Base-by-base conservation (phyloP, 2,329 filamentous ascomycete genomes). In the Xylogone sp. region DNA sequence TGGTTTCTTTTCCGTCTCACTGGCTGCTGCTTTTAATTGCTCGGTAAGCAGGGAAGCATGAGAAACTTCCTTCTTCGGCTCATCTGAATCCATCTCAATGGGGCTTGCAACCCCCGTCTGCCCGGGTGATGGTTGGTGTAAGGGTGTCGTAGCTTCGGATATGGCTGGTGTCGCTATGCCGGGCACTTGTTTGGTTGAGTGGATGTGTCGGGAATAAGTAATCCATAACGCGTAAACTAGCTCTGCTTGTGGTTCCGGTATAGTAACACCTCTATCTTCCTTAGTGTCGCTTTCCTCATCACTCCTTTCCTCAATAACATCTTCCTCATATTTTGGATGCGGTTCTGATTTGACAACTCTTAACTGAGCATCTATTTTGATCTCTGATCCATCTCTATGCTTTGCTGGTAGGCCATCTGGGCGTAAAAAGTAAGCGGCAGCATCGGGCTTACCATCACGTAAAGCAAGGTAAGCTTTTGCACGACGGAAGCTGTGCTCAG, bases 351-450 rank as follows among this genome's bases (percentile, higher is more conserved):
- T 90, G 16, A 97, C 92, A 21, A 99, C 91, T 29, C 94, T 84
- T 87, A 99, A 90, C 70, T 99, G 94, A 24, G 97, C 85, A 66
- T 99, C 94, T 31, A 99, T 89, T 69, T 90, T 93, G 56, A 99
- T 86, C 55, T 94, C 89, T 0, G 88, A 87, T 2, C 94, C 93
- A 66, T 99, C 94, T 39, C 92, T 84, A 68, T 99, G 94, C 62
- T 82, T 86, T 1, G 91, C 94, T 4, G 86, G 83, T 42, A 99
- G 75, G 12, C 94, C 94, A 58, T 89, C 87, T 1, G 94, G 91
- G 50, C 87, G 83, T 45, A 96, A 72, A 66, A 97, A 96, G 42
- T 88, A 84, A 2, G 86, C 82, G 1, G 87, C 81, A 7, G 86
- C 87, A 69, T 96, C 90, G 43, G 85, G 82, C 44, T 85, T 88